Conservation (phyloP, 2,329 filamentous ascomycete genomes). For the Paecilomyces fulvus region DNA sequence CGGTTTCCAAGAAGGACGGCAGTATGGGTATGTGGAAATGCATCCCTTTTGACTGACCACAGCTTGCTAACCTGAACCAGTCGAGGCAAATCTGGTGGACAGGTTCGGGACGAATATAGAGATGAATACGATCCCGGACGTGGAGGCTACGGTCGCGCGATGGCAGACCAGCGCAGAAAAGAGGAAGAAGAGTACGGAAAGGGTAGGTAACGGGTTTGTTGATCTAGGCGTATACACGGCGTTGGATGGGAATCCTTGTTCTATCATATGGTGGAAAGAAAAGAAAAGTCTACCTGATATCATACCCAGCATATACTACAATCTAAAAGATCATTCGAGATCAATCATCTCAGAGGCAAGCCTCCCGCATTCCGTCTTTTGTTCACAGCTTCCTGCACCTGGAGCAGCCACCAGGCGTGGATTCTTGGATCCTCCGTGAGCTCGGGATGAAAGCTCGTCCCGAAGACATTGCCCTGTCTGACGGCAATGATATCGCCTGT, state of each 20-base stretch:
- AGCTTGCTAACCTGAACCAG: slow-evolving; percentile 24
- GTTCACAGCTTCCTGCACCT: slow-evolving; percentile 47
- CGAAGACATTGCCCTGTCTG: slow-evolving; percentile 81
- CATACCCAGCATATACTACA: slow-evolving; percentile 15
- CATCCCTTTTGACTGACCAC: neutral
- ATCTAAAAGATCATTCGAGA: neutral
- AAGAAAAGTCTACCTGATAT: slow-evolving; percentile 7
- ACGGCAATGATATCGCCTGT: slow-evolving; percentile 76
- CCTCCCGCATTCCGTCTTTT: slow-evolving; percentile 15
- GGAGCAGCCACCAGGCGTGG: slow-evolving; percentile 84
- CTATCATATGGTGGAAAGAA: slow-evolving; percentile 18
- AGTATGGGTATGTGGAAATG: slow-evolving; percentile 60
- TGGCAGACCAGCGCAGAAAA: slow-evolving; percentile 54
- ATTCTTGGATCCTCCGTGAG: slow-evolving; percentile 80
- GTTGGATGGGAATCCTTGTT: slow-evolving; percentile 17
- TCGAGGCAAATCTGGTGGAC: slow-evolving; percentile 87
- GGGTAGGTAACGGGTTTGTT: slow-evolving; percentile 37
- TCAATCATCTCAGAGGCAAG: slow-evolving; percentile 1
- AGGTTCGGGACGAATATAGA: slow-evolving; percentile 95
- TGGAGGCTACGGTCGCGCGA: slow-evolving; percentile 76
- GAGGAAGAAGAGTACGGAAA: slow-evolving; percentile 54
- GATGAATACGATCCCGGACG: slow-evolving; percentile 94
- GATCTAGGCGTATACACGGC: slow-evolving; percentile 15
- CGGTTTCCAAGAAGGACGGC: slow-evolving; percentile 88
- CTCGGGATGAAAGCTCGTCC: slow-evolving; percentile 93